Conservation (phyloP, 441 rosid species). For the Arabidopsis lyrata region DNA sequence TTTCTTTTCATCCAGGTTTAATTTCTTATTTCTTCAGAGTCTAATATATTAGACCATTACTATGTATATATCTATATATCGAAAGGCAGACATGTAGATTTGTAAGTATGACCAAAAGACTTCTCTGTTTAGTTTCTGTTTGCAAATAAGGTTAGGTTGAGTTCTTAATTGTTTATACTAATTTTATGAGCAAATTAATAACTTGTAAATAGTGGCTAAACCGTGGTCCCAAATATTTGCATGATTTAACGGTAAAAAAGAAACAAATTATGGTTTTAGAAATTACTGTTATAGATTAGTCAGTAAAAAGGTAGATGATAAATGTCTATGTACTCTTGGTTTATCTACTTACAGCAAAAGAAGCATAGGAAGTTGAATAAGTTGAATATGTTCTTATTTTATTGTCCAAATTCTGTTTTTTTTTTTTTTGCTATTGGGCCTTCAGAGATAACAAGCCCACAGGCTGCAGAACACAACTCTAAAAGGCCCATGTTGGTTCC, state of each 20-base stretch:
- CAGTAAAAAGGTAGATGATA: neutral
- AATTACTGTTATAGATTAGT: neutral
- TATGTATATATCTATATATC: conserved; percentile 23
- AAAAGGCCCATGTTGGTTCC: conserved; percentile 1
- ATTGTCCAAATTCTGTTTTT: neutral
- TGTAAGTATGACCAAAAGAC: neutral
- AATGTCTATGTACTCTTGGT: neutral
- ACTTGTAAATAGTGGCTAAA: conserved; percentile 23
- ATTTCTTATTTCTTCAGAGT: neutral
- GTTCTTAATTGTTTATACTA: conserved; percentile 21
- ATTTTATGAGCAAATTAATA: conserved; percentile 28
- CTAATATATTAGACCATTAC: conserved; percentile 7
- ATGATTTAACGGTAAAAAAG: conserved; percentile 8
- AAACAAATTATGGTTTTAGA: neutral
- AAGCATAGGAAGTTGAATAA: neutral
- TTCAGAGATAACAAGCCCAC: conserved; percentile 24
- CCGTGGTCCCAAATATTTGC: conserved; percentile 32
- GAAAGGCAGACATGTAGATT: neutral
- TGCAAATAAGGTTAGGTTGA: conserved; percentile 39
- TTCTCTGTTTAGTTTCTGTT: conserved; percentile 33
- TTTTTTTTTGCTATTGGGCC: neutral
- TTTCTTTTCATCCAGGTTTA: conserved; percentile 47
- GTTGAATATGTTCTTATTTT: conserved; percentile 8
- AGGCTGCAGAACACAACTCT: neutral
- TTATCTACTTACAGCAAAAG: neutral